These are phyloP conservation scores for Phyllosticta ampelicida DNA, from an alignment of 2,329 filamentous ascomycete species.

Conservation along the genomic window DNA sequence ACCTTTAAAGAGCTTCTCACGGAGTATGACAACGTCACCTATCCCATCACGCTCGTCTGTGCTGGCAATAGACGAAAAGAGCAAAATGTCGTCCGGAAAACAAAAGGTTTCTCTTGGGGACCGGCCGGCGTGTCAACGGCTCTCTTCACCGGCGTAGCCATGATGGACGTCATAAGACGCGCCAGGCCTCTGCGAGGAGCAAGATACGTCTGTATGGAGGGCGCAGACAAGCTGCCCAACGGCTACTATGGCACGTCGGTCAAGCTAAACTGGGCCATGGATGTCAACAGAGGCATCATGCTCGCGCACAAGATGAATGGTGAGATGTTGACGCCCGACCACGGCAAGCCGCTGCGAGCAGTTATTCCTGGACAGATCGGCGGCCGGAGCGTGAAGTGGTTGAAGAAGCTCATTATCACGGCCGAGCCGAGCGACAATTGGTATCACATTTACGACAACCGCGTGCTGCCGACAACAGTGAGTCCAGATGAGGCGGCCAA, in stretches of 20 bases:
- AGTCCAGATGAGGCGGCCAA: slow-evolving; percentile 69
- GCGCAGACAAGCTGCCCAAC: slow-evolving; percentile 79
- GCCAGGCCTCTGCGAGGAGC: slow-evolving; percentile 61
- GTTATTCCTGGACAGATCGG: slow-evolving; percentile 89
- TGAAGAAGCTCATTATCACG: slow-evolving; percentile 71
- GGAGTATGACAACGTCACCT: slow-evolving; percentile 71
- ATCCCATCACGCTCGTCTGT: slow-evolving; percentile 80
- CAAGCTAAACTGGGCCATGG: slow-evolving; percentile 80
- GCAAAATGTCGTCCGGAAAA: slow-evolving; percentile 82
- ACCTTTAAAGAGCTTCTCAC: slow-evolving; percentile 61
- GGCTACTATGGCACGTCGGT: slow-evolving; percentile 81
- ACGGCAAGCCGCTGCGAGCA: slow-evolving; percentile 71
- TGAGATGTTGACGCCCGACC: slow-evolving; percentile 66
- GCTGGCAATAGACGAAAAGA: slow-evolving; percentile 88
- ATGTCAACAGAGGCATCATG: slow-evolving; percentile 73
- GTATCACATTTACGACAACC: slow-evolving; percentile 93
- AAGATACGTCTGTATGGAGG: slow-evolving; percentile 82
- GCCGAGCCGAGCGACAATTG: slow-evolving; percentile 76
- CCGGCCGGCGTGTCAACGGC: slow-evolving; percentile 78
- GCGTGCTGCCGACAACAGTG: slow-evolving; percentile 77
- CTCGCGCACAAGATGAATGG: slow-evolving; percentile 88
- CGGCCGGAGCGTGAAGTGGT: slow-evolving; percentile 86
- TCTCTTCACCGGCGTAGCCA: slow-evolving; percentile 72
- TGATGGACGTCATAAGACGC: slow-evolving; percentile 58
- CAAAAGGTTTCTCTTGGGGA: slow-evolving; percentile 92